Conservation (phyloP, 2,329 filamentous ascomycete species). For the Nemania serpens region DNA sequence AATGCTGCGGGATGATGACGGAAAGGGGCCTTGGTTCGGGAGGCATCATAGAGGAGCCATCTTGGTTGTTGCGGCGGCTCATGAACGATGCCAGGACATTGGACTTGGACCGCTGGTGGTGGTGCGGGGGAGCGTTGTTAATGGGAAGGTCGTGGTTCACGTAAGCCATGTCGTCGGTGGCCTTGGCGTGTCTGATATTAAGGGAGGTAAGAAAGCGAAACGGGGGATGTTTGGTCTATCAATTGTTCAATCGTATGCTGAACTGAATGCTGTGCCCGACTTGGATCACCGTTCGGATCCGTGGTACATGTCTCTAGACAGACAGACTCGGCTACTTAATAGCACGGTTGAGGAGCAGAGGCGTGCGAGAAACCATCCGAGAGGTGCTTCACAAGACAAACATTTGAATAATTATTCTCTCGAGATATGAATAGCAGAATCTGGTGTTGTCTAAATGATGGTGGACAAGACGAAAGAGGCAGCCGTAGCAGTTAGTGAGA, state of each 20-base stretch:
- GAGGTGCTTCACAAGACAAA: constrained; percentile 15
- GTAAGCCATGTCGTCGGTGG: constrained; percentile 34
- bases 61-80: constrained; percentile 54
- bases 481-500: neutral
- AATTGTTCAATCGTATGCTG: constrained; percentile 24
- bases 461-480: constrained; percentile 6
- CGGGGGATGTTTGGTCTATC: constrained; percentile 31
- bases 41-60: constrained; percentile 45
- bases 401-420: constrained; percentile 8
- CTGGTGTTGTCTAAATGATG: constrained; percentile 13
- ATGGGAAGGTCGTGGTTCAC: constrained; percentile 32
- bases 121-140: constrained; percentile 25
- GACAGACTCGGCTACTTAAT: constrained; percentile 20
- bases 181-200: neutral
- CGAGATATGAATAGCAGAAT: constrained; percentile 12
- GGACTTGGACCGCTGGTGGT: constrained; percentile 52
- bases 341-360: too few relatives aligned
- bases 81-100: constrained; percentile 57
- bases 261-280: constrained; percentile 29
- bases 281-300: constrained; percentile 25
- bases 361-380: constrained; percentile 1
- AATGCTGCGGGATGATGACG: constrained; percentile 30
- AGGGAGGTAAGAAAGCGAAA: constrained; percentile 29
- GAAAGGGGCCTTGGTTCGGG: constrained; percentile 32
- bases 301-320: constrained; percentile 28